Conservation (phyloP, 441 rosid species). For the Kokia cookei region DNA sequence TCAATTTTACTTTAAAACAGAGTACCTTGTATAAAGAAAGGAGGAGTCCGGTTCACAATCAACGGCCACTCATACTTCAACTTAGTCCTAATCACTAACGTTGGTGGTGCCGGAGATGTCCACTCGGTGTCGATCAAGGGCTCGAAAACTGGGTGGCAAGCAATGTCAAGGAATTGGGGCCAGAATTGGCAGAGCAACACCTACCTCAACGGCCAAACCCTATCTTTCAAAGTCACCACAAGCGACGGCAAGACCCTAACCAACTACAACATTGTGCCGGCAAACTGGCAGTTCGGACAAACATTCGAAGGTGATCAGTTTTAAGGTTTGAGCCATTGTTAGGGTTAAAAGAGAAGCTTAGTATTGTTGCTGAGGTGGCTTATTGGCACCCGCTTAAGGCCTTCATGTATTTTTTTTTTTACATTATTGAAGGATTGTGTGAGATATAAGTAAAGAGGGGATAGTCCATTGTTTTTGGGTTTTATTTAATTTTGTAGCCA, state of each 20-base stretch:
- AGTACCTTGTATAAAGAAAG: constrained; percentile 57
- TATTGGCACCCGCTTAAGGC: constrained; percentile 61
- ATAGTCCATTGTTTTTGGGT: background rate
- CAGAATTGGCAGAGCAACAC: constrained; percentile 80
- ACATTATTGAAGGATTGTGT: background rate
- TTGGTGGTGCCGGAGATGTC: constrained; percentile 63
- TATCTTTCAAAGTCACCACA: constrained; percentile 65
- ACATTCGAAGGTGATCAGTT: constrained; percentile 64
- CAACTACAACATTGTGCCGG: constrained; percentile 45
- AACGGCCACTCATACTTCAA: constrained; percentile 77
- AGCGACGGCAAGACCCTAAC: constrained; percentile 68
- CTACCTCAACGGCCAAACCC: constrained; percentile 52
- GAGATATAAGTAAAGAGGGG: background rate
- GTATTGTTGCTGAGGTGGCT: constrained; percentile 58
- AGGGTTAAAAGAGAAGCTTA: background rate
- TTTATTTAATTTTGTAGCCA: background rate
- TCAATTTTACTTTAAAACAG: constrained; percentile 18
- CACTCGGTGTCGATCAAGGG: constrained; percentile 55
- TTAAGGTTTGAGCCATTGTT: constrained; percentile 11
- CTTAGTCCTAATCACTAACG: constrained; percentile 57
- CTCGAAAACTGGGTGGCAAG: constrained; percentile 53
- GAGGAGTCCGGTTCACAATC: constrained; percentile 62
- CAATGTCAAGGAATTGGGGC: constrained; percentile 78
- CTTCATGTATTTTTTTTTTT: background rate
- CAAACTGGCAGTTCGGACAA: constrained; percentile 81